Conservation (phyloP, 495 filamentous ascomycete genomes). For the Aspergillus saccharolyticus region DNA sequence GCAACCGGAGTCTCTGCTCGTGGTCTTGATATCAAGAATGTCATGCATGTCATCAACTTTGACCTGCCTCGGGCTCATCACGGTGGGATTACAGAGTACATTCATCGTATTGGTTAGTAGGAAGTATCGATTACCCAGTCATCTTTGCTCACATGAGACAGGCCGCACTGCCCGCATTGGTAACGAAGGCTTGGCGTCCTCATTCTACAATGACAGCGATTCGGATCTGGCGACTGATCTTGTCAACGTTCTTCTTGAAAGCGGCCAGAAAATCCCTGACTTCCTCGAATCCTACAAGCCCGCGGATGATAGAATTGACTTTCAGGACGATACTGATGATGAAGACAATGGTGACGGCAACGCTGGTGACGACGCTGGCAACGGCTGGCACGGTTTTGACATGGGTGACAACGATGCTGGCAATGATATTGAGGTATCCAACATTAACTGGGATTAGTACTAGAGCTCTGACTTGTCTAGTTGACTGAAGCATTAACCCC, state of each 20-base stretch:
- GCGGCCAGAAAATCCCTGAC: constrained; percentile 69
- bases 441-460: constrained; percentile 3
- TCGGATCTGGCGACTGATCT: constrained; percentile 62
- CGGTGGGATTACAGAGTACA: constrained; percentile 91
- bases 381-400: constrained; percentile 14
- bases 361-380: constrained; percentile 5
- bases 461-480: neutral
- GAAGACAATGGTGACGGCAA: constrained; percentile 33
- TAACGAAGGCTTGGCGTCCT: constrained; percentile 76
- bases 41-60: constrained; percentile 90
- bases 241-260: constrained; percentile 75
- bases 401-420: constrained; percentile 1
- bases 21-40: constrained; percentile 82
- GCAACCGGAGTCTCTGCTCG: constrained; percentile 81
- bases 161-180: constrained; percentile 94
- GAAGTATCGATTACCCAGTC: neutral
- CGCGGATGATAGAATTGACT: constrained; percentile 44
- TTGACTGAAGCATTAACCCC: neutral
- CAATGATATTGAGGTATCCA: neutral
- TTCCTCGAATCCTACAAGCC: constrained; percentile 67
- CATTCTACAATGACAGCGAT: constrained; percentile 78
- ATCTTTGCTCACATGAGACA: constrained; percentile 27
- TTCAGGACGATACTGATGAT: constrained; percentile 62
- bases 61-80: constrained; percentile 65
- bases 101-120: constrained; percentile 81